Evolutionary conservation across 1,284 basidiomycete genomes (phyloP), one percentile per base, ranked within the genome.

Genomic region (Somion occarium): DNA sequence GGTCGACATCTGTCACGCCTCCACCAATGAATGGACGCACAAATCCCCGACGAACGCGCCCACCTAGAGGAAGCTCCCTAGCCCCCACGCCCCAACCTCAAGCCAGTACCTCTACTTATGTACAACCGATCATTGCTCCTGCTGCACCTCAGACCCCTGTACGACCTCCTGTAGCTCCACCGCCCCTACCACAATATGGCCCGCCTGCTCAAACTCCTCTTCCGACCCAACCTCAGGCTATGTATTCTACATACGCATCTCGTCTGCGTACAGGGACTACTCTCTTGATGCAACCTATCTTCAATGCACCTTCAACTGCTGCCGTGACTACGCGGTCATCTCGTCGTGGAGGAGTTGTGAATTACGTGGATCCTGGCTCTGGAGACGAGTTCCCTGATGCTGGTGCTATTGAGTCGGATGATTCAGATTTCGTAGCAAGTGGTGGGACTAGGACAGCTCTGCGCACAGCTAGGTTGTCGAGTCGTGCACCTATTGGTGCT

Each of bases 181-280:
- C 54, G 5, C 55, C 52, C 1, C 44, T 57, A 13, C 54, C 51
- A n/a, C 53, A 49, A 25, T 38, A 57, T 13, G 59, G 44, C 43
- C 51, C 20, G 2, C 50, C 38, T 47, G 49, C 39, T 50, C 38
- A 18, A 46, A 79, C 50, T 74, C 76, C 5, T 70, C 80, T 89
- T 30, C 78, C 82, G 0, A 78, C 83, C 0, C 66, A 69, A 0
- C 68, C 76, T 0, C 96, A 98, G 66, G 93, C 90, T 0, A 69
- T 85, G 19, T 80, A 84, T 56, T 88, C 91, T 1, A 91, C 92
- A 1, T 98, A 97, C 68, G 76, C 93, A 0, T 91, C 94, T 3
- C 83, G 95, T n/a, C 73, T 98, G 50, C 84, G 91, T n/a, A 95
- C 94, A 0, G 96, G 96, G 23, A 81, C 88, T 4, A 91, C 92